Evolutionary conservation across 2,329 filamentous ascomycete species (phyloP).

Genomic region (Tympanopsis confertula): DNA sequence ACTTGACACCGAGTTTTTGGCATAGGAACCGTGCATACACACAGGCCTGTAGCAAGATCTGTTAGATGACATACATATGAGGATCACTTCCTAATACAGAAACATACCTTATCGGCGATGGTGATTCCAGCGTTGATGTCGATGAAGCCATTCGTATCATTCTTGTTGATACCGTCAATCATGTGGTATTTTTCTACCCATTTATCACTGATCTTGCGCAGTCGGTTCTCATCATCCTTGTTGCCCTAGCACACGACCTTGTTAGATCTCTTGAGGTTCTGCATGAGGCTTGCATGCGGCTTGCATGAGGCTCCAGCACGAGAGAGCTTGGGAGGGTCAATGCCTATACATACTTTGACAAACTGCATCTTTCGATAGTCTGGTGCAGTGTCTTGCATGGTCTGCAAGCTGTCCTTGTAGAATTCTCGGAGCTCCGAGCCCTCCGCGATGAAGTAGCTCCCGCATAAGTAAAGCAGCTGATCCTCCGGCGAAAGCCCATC

Average conservation of each 20-base stretch:
- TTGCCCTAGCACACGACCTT: background rate
- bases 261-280: no score
- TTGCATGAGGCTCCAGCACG: no score
- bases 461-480: slow-evolving; percentile 8
- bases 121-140: slow-evolving; percentile 13
- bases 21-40: background rate
- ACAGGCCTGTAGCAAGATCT: background rate
- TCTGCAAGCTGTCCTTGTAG: slow-evolving; percentile 7
- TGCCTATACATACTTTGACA: slow-evolving; percentile 4
- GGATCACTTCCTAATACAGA: background rate
- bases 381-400: slow-evolving; percentile 3
- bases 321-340: background rate
- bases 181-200: slow-evolving; percentile 11
- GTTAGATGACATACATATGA: background rate
- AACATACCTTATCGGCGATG: slow-evolving; percentile 12
- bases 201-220: slow-evolving; percentile 6
- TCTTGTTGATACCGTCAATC: slow-evolving; percentile 10
- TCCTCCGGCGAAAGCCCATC: slow-evolving; percentile 8
- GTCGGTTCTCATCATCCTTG: slow-evolving; percentile 5
- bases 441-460: slow-evolving; percentile 6
- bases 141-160: slow-evolving; percentile 11
- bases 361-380: slow-evolving; percentile 3
- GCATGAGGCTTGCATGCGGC: no score
- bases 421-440: slow-evolving; percentile 5
- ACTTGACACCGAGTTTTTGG: background rate